phyloP scores from a whole-genome alignment of 352 stramenopile species.

The Globisporangium acanthophoron region DNA sequence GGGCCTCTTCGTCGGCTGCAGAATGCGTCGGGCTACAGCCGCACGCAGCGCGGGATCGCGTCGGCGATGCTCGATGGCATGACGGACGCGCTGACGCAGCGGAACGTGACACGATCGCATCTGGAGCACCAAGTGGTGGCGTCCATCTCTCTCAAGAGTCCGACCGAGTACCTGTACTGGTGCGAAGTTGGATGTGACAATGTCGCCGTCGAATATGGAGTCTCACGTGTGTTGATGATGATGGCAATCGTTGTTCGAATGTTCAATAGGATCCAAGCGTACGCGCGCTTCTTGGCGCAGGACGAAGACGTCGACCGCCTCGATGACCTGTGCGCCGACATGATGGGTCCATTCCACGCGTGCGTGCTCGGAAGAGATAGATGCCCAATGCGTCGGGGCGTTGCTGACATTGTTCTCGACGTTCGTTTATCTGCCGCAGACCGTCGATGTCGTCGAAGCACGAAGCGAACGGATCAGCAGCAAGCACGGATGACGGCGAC shows the following conservation, averaged over 20 bases:
- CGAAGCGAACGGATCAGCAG: not conserved
- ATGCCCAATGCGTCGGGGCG: no score
- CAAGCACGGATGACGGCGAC: not conserved
- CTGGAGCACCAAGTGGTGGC: slow-evolving; percentile 79
- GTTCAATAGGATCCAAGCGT: slow-evolving; percentile 61
- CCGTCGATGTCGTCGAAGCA: not conserved
- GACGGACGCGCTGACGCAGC: slow-evolving; percentile 66
- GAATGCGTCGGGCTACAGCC: slow-evolving; percentile 74
- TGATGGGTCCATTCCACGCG: slow-evolving; percentile 73
- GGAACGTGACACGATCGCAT: slow-evolving; percentile 77
- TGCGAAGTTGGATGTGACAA: slow-evolving; percentile 14
- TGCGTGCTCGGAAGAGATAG: slow-evolving; percentile 11
- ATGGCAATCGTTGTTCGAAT: not conserved
- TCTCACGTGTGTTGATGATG: not conserved
- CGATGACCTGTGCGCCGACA: slow-evolving; percentile 70
- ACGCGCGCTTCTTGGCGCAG: slow-evolving; percentile 71
- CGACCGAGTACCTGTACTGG: slow-evolving; percentile 80
- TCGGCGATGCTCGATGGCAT: slow-evolving; percentile 71
- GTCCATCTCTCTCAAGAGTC: slow-evolving; percentile 57
- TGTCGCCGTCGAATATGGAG: not conserved
- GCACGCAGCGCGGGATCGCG: slow-evolving; percentile 53
- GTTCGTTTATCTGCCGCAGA: not conserved
- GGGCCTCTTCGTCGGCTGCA: slow-evolving; percentile 71
- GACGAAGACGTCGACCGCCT: slow-evolving; percentile 76
- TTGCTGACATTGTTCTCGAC: not conserved